Evolutionary conservation across 345 rosid genomes (phyloP), one percentile per base, ranked within the genome.

Genomic region (Syzygium grande): DNA sequence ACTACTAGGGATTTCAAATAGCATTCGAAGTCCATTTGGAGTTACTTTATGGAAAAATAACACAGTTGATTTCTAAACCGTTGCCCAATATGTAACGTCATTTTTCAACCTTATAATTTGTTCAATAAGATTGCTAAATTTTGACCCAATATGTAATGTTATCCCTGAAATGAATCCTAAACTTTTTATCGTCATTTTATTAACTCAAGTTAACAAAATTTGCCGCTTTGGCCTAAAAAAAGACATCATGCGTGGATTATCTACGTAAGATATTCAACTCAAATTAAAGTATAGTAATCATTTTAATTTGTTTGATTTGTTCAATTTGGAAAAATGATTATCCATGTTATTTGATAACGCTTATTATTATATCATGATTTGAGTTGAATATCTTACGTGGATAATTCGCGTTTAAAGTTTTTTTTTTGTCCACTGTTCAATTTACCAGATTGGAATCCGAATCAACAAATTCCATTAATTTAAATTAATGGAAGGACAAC

Each of bases 51-150:
- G 63, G 4, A 5, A 23, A 56, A 9, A 56, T 10, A 11, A 56
- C n/a, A 23, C 3, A 73, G 19, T 19, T 13, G 38, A 61, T 27
- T 7, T 5, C 9, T 10, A 3, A 56, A 56, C 2, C 23, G 23
- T 56, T 9, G 1, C 10, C 25, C 65, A 11, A 25, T 58, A n/a
- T 58, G 29, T 1, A 11, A 58, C 25, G 3, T 25, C 25, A 2
- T 0, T 0, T 6, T 25, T 11, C 0, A 1, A 58, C 30, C 8
- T 61, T 61, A n/a, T 2, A n/a, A 51, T 27, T 61, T 61, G 1
- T 61, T n/a, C 9, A 2, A 0, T 13, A 2, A 0, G 5, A 11
- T 41, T 16, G 4, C 4, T 19, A 5, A 34, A 34, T 5, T 73
- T 19, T 34, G 4, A 2, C 3, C 5, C 1, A 19, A 17, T 9